Conservation (phyloP, 176 grass and related monocot species). For the Oryza meyeriana region DNA sequence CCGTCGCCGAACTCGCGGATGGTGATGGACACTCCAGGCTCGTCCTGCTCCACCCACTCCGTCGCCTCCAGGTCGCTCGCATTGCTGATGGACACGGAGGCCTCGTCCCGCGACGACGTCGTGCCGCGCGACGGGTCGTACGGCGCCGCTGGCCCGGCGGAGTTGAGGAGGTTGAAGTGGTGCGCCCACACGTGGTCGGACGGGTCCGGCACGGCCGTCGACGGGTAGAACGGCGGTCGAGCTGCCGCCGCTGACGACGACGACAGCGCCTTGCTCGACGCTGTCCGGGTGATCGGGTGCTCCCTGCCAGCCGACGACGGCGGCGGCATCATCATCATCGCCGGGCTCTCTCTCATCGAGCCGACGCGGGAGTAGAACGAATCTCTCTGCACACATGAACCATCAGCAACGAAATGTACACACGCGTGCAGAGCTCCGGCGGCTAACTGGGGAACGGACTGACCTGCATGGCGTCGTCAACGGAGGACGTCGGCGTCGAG, state of each 20-base stretch:
- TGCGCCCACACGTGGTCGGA: constrained; percentile 81
- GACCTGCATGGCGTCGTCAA: constrained; percentile 61
- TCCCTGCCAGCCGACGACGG: constrained; percentile 37
- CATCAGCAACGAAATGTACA: neutral
- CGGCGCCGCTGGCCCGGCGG: neutral
- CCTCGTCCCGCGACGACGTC: constrained; percentile 85
- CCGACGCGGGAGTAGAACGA: constrained; percentile 68
- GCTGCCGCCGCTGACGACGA: constrained; percentile 12
- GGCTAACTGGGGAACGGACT: neutral
- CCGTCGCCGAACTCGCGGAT: constrained; percentile 90
- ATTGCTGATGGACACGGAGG: constrained; percentile 88
- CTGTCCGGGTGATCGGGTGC: constrained; percentile 35
- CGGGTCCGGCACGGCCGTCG: constrained; percentile 71
- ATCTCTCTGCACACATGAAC: constrained; percentile 53
- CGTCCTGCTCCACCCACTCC: constrained; percentile 94
- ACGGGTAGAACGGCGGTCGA: constrained; percentile 48
- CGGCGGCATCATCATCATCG: constrained; percentile 25
- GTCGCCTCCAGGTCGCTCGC: constrained; percentile 76
- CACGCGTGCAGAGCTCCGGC: neutral
- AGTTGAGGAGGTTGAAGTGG: constrained; percentile 59
- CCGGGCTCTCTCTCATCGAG: constrained; percentile 66
- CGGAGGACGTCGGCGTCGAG: constrained; percentile 70
- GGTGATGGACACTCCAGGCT: constrained; percentile 90
- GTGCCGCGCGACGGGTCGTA: constrained; percentile 69
- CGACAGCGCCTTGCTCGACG: constrained; percentile 36